A percentile compares a stretch with the other conserved stretches of the same genome.
Conservation (phyloP, 2,329 filamentous ascomycete genomes). For the Fusarium sp. region DNA sequence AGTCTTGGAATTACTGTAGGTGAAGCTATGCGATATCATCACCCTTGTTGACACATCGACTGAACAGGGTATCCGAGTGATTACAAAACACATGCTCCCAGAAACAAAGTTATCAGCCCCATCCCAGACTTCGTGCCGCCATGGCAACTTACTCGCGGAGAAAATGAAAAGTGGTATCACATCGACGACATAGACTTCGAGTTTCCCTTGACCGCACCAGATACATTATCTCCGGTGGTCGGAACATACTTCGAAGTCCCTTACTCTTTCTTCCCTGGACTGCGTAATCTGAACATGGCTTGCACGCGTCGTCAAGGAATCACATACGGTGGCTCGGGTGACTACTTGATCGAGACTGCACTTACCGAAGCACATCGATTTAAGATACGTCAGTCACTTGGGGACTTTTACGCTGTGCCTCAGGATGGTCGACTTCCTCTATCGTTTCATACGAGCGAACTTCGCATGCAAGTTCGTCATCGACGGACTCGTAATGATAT, state of each 20-base stretch:
- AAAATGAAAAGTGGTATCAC: conserved; percentile 13
- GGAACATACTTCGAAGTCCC: not conserved
- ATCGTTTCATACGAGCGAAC: not conserved
- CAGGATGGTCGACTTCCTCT: not conserved
- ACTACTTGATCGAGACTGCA: not conserved
- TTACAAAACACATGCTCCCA: too few relatives aligned
- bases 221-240: not conserved
- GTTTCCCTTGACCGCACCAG: not conserved
- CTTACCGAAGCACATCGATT: not conserved
- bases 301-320: not conserved
- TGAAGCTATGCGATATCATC: too few relatives aligned
- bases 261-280: not conserved
- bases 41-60: not conserved
- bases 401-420: not conserved
- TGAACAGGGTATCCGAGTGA: not conserved
- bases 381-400: not conserved
- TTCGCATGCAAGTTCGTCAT: not conserved
- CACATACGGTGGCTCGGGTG: not conserved
- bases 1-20: conserved; percentile 4
- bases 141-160: not conserved
- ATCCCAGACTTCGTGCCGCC: not conserved
- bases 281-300: not conserved
- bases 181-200: not conserved
- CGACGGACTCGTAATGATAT: not conserved
- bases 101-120: not conserved